phyloP scores from a whole-genome alignment of 768 basidiomycete genomes.

The Suillus sp. region DNA sequence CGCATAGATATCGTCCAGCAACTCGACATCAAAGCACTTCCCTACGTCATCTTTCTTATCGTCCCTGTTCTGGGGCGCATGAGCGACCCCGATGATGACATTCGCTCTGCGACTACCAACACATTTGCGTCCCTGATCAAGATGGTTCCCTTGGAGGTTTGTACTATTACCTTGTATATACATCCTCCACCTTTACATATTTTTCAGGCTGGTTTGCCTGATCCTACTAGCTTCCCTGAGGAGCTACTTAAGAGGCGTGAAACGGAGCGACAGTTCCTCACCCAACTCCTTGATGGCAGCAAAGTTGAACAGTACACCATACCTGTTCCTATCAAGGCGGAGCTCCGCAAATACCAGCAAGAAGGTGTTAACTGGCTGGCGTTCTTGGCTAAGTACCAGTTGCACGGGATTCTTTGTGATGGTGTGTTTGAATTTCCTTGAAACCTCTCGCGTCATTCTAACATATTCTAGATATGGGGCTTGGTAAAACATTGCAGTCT shows the following conservation, averaged over 20 bases:
- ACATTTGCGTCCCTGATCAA: slow-evolving; percentile 97
- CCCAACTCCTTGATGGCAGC: slow-evolving; percentile 90
- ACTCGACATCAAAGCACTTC: slow-evolving; percentile 91
- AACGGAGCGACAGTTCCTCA: slow-evolving; percentile 87
- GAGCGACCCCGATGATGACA: slow-evolving; percentile 92
- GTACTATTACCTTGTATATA: slow-evolving; percentile 18
- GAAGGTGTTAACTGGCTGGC: slow-evolving; percentile 99
- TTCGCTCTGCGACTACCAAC: slow-evolving; percentile 93
- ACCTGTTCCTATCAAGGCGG: slow-evolving; percentile 87
- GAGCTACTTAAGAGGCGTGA: slow-evolving; percentile 86
- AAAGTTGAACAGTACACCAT: slow-evolving; percentile 91
- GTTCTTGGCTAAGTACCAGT: slow-evolving; percentile 95
- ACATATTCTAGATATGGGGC: slow-evolving; percentile 82
- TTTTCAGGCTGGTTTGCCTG: slow-evolving; percentile 88
- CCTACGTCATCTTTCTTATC: slow-evolving; percentile 95
- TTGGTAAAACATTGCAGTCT: slow-evolving; percentile 96
- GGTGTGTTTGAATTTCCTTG: slow-evolving; percentile 50
- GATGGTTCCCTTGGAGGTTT: slow-evolving; percentile 96
- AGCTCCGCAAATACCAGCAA: slow-evolving; percentile 95
- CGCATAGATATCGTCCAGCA: slow-evolving; percentile 82
- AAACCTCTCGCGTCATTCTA: not conserved
- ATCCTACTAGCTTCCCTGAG: slow-evolving; percentile 89
- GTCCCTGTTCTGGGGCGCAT: slow-evolving; percentile 96
- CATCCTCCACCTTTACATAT: not conserved
- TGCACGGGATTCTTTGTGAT: slow-evolving; percentile 97